Percentiles rank a stretch among this genome's conserved stretches.
These are phyloP conservation scores for Chloris gayana DNA, from an alignment of 176 grass and related monocot genomes.

Conservation along the genomic window DNA sequence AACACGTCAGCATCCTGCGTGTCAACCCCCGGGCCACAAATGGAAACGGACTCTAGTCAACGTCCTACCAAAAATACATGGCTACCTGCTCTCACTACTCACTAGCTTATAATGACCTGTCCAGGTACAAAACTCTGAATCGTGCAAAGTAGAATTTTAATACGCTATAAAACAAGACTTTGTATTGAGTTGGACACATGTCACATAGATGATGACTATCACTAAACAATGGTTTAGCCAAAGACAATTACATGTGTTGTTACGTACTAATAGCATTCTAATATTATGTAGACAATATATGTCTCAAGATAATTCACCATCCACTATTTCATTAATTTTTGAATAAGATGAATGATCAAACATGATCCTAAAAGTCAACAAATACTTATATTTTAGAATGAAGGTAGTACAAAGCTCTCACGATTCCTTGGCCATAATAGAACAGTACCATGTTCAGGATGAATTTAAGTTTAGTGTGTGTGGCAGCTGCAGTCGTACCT, in stretches of 20 bases:
- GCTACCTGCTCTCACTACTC: background rate
- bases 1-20: slow-evolving; percentile 6
- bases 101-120: background rate
- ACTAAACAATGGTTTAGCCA: background rate
- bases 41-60: slow-evolving; percentile 9
- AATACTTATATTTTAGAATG: too few species aligned
- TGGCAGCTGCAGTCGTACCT: too few species aligned
- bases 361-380: too few species aligned
- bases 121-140: background rate
- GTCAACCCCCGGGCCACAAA: slow-evolving; percentile 7
- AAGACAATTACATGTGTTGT: background rate
- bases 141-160: background rate
- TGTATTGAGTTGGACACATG: slow-evolving; percentile 13
- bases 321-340: too few species aligned
- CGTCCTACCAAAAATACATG: background rate
- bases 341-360: too few species aligned
- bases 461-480: too few species aligned
- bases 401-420: too few species aligned
- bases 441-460: too few species aligned
- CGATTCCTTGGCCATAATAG: too few species aligned
- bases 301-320: background rate
- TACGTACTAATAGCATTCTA: background rate
- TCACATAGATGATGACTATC: background rate
- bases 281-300: background rate
- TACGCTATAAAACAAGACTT: background rate